A percentile compares a stretch with the other conserved stretches of the same genome.
Conservation (phyloP, 225 moss, liverwort and hornwort species). For the Pleurozium schreberi region DNA sequence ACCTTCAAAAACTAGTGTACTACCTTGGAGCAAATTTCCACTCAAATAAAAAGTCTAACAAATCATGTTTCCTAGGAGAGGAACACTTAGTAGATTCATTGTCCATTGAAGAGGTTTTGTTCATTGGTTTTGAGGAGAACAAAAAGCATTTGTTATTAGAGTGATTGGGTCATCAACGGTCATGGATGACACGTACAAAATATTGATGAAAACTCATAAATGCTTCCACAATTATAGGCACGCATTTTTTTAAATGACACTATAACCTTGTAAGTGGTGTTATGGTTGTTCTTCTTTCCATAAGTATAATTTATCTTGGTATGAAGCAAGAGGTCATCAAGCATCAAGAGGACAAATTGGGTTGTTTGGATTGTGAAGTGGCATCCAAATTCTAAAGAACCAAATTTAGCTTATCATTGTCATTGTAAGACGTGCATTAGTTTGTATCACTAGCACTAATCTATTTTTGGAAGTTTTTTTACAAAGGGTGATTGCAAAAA, state of each 20-base stretch:
- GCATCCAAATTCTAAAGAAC: too few relatives aligned
- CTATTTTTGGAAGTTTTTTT: too few relatives aligned
- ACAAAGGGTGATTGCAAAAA: too few relatives aligned
- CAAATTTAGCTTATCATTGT: too few relatives aligned
- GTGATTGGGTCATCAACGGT: not conserved
- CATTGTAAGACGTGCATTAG: fast-evolving
- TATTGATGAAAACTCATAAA: not conserved
- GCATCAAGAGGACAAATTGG: too few relatives aligned
- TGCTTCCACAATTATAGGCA: not conserved
- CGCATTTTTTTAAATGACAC: too few relatives aligned
- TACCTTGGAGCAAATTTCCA: not conserved
- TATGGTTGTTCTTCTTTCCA: not conserved
- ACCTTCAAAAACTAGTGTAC: not conserved
- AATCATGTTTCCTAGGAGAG: fast-evolving
- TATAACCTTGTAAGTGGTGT: not conserved
- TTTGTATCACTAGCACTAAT: too few relatives aligned
- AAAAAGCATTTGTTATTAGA: not conserved
- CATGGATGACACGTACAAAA: not conserved
- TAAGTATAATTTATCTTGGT: not conserved
- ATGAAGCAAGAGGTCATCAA: not conserved
- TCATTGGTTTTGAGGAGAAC: not conserved
- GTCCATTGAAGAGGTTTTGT: not conserved
- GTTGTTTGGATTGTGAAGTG: not conserved
- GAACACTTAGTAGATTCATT: not conserved
- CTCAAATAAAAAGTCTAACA: not conserved